Base-by-base conservation (phyloP, 2,329 filamentous ascomycete species). In the Sordariomycetes sp. region DNA sequence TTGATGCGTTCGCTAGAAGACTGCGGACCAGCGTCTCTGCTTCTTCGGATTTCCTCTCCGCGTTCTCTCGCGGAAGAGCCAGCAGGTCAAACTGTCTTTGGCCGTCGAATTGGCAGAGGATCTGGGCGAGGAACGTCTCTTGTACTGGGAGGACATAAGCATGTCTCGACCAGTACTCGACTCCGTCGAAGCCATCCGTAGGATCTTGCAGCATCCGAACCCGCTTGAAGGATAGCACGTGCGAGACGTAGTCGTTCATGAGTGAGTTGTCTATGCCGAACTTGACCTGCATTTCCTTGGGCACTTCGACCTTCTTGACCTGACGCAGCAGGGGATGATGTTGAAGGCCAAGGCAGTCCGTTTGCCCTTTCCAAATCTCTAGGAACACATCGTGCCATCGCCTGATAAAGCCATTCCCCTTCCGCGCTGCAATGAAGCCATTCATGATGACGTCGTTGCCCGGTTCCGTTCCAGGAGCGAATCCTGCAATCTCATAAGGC, bases 341-440 rank as follows among this genome's bases (percentile, higher is more conserved):
- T 31, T 55, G 51, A 27, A 59, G 53, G 18, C 49, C 51, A 2
- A 38, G 33, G 5, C 43, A 41, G 33, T 53, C 54, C 11, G 51
- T 55, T 5, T 30, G 42, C 4, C 49, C 54, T 14, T 51, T 44
- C 59, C 60, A 62, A 8, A 63, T 42, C 6, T 51, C 39, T 30
- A 47, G 35, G 38, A 56, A 62, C 11, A 57, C 48, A 10, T 57
- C 50, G 36, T 62, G 54, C 61, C 63, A 66, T 37, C 47, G 51
- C 41, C 56, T 59, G 36, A 68, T 61, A 38, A 68, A 66, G 1
- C 47, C 46, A 34, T 66, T 60, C 8, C 55, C 54, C 23, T 58
- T 58, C 24, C 62, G 55, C 3, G 55, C 46, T 3, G 60, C 59
- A 10, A 68, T 53, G 39, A 68, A 66, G 31, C 60, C 57, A 33